These are phyloP conservation scores for Blastomyces silverae DNA, from an alignment of 2,329 filamentous ascomycete species.

Conservation along the genomic window DNA sequence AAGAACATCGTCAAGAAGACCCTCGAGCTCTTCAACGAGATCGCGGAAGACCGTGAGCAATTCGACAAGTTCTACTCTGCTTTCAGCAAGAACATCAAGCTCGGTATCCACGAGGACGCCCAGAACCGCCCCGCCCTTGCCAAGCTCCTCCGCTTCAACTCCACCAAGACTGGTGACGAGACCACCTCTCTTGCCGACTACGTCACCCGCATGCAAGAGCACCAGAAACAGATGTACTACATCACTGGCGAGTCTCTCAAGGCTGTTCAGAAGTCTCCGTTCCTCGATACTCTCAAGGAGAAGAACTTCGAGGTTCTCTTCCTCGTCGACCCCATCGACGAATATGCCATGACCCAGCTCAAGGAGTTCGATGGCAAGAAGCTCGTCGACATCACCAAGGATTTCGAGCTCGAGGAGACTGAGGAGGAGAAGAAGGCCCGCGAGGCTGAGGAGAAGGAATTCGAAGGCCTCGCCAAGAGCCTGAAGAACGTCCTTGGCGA, in stretches of 20 bases:
- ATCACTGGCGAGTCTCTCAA: slow-evolving; percentile 99
- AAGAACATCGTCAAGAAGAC: slow-evolving; percentile 99
- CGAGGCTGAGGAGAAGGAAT: slow-evolving; percentile 98
- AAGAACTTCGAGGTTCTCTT: slow-evolving; percentile 99
- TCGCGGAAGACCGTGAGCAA: slow-evolving; percentile 98
- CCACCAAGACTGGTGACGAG: slow-evolving; percentile 97
- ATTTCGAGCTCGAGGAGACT: slow-evolving; percentile 99
- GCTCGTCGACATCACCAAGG: slow-evolving; percentile 99
- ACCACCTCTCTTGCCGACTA: slow-evolving; percentile 93
- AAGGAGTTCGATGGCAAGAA: slow-evolving; percentile 99
- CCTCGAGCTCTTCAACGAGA: slow-evolving; percentile 98
- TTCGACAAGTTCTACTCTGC: slow-evolving; percentile 99
- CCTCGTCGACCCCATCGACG: slow-evolving; percentile 98
- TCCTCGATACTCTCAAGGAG: slow-evolving; percentile 96
- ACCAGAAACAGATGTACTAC: slow-evolving; percentile 99
- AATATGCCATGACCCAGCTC: slow-evolving; percentile 99
- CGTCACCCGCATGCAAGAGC: slow-evolving; percentile 97
- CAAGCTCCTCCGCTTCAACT: slow-evolving; percentile 98
- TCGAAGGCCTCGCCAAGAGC: slow-evolving; percentile 84
- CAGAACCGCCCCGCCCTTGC: slow-evolving; percentile 90
- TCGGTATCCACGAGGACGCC: slow-evolving; percentile 98
- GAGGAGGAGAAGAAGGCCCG: slow-evolving; percentile 97
- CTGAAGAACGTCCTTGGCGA: slow-evolving; percentile 99
- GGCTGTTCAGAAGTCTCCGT: slow-evolving; percentile 95
- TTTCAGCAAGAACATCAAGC: slow-evolving; percentile 99